A percentile compares a stretch with the other conserved stretches of the same genome.
These are phyloP conservation scores for Tremella fuciformis DNA, from an alignment of 768 basidiomycete genomes.

Conservation along the genomic window DNA sequence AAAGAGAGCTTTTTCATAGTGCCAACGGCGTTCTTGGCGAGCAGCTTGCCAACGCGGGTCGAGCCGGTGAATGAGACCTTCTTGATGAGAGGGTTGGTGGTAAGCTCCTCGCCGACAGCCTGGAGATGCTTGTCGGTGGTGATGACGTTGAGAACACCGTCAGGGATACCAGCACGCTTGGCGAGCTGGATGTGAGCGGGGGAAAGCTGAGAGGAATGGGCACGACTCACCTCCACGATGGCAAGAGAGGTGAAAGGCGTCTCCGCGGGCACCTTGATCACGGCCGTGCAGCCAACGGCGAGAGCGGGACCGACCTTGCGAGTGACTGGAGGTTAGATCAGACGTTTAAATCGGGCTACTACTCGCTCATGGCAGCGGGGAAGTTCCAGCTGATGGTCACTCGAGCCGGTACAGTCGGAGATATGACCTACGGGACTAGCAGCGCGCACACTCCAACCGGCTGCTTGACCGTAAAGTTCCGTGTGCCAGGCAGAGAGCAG, in stretches of 20 bases:
- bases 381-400: slow-evolving; percentile 62
- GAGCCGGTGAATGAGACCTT: slow-evolving; percentile 84
- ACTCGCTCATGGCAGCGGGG: slow-evolving; percentile 74
- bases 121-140: slow-evolving; percentile 78
- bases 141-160: slow-evolving; percentile 91
- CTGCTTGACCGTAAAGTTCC: slow-evolving; percentile 90
- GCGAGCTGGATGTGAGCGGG: slow-evolving; percentile 61
- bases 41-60: slow-evolving; percentile 53
- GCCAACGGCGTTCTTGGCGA: slow-evolving; percentile 49
- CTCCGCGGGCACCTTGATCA: slow-evolving; percentile 92
- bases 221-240: slow-evolving; percentile 68
- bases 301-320: slow-evolving; percentile 57
- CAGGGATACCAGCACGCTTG: slow-evolving; percentile 84
- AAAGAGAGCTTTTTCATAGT: slow-evolving; percentile 53
- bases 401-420: background rate
- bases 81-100: slow-evolving; percentile 76
- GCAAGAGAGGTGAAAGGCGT: slow-evolving; percentile 91
- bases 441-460: slow-evolving; percentile 58
- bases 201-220: background rate
- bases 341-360: too few relatives aligned
- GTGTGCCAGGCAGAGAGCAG: slow-evolving; percentile 63
- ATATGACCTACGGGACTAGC: slow-evolving; percentile 42
- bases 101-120: slow-evolving; percentile 92
- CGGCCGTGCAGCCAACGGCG: slow-evolving; percentile 92
- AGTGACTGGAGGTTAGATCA: slow-evolving; percentile 1